A percentile compares a stretch with the other conserved stretches of the same genome.
Evolutionary conservation across 2,329 filamentous ascomycete genomes (phyloP).

Genomic region (Cytospora paraplurivora): DNA sequence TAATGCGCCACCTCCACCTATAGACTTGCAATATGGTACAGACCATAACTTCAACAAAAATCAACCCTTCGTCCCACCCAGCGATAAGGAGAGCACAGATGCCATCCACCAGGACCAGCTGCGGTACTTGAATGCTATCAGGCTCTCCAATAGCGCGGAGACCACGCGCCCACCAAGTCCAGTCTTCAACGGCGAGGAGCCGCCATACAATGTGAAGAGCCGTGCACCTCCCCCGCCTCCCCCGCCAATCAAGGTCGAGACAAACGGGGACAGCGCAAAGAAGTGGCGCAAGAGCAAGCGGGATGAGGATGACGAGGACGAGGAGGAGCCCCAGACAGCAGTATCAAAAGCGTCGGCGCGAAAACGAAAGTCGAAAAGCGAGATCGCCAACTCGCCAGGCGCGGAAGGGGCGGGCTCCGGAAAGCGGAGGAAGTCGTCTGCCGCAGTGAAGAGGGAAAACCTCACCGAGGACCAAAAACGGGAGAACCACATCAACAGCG

Average conservation of each 20-base stretch:
- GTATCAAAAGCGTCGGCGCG: slow-evolving; percentile 40
- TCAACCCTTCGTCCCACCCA: slow-evolving; percentile 61
- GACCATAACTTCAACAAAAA: slow-evolving; percentile 61
- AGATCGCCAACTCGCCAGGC: slow-evolving; percentile 40
- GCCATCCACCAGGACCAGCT: slow-evolving; percentile 58
- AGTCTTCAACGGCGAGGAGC: slow-evolving; percentile 33
- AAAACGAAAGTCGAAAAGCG: slow-evolving; percentile 52
- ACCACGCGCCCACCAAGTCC: slow-evolving; percentile 64
- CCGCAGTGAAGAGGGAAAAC: slow-evolving; percentile 65
- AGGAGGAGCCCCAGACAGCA: slow-evolving; percentile 42
- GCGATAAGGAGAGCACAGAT: slow-evolving; percentile 60
- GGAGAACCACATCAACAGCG: slow-evolving; percentile 83
- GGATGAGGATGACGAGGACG: slow-evolving; percentile 43
- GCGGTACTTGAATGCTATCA: slow-evolving; percentile 58
- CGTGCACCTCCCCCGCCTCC: slow-evolving; percentile 32
- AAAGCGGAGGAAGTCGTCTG: slow-evolving; percentile 55
- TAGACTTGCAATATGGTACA: slow-evolving; percentile 67
- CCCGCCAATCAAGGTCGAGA: slow-evolving; percentile 38
- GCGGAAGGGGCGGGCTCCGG: slow-evolving; percentile 36
- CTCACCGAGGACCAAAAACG: slow-evolving; percentile 80
- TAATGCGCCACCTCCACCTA: slow-evolving; percentile 36
- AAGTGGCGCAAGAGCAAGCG: slow-evolving; percentile 61
- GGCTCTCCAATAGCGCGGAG: slow-evolving; percentile 58
- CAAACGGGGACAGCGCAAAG: slow-evolving; percentile 42
- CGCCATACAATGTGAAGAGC: slow-evolving; percentile 32